These are phyloP conservation scores for Tolypocladium ovalisporum DNA, from an alignment of 2,329 filamentous ascomycete genomes.

Conservation along the genomic window DNA sequence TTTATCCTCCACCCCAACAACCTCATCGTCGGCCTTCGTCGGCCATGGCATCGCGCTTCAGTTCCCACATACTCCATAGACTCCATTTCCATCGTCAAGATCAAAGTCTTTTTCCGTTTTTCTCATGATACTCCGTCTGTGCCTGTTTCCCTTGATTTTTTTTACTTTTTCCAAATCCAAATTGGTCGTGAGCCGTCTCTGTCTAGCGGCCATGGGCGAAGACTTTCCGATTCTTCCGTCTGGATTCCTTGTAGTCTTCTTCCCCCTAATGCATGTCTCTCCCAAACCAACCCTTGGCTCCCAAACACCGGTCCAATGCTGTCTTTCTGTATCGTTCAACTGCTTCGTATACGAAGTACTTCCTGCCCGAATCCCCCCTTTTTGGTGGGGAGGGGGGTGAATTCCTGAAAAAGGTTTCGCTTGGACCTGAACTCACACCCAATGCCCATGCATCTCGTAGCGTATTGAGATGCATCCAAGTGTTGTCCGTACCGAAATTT, in stretches of 20 bases:
- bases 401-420: no score
- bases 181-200: neutral
- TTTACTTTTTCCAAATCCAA: neutral
- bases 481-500: neutral
- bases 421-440: neutral
- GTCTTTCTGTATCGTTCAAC: neutral
- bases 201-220: neutral
- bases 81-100: neutral
- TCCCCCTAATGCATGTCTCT: neutral
- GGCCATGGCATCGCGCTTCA: neutral
- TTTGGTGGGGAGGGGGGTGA: neutral
- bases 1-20: neutral
- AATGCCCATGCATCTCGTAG: constrained; percentile 1
- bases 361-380: neutral
- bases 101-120: neutral
- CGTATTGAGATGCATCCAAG: constrained; percentile 1
- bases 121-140: neutral
- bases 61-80: neutral
- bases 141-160: neutral
- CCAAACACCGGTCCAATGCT: neutral
- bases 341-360: neutral
- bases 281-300: neutral
- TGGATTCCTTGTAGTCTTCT: neutral
- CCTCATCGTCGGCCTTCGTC: neutral
- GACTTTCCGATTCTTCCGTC: neutral